Percentiles rank a stretch among this genome's conserved stretches.
Conservation (phyloP, 441 rosid species). For the Croton laevigatus region DNA sequence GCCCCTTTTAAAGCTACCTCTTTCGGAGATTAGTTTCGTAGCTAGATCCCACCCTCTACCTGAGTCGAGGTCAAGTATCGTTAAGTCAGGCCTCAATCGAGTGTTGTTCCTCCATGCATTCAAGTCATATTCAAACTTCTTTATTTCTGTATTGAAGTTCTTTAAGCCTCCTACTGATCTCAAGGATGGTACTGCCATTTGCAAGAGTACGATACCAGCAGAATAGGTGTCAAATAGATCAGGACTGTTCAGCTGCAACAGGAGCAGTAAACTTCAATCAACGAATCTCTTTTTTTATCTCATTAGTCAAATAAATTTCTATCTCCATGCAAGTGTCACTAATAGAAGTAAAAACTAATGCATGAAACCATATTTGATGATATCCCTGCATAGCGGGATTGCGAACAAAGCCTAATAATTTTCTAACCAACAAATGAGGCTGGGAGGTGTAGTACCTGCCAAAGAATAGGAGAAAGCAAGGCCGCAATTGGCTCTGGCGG, state of each 20-base stretch:
- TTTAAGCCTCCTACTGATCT: conserved; percentile 67
- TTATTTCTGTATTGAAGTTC: conserved; percentile 82
- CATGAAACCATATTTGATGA: no score
- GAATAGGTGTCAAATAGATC: conserved; percentile 93
- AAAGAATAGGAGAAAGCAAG: conserved; percentile 77
- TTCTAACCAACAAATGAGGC: background rate
- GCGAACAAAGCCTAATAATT: background rate
- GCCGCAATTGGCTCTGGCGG: conserved; percentile 97
- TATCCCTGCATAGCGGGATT: no score
- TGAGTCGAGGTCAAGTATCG: conserved; percentile 78
- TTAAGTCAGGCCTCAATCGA: conserved; percentile 72
- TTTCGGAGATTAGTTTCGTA: conserved; percentile 71
- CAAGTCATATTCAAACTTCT: conserved; percentile 54
- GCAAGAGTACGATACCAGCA: conserved; percentile 84
- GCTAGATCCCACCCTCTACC: conserved; percentile 98
- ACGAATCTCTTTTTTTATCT: background rate
- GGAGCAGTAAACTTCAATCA: conserved; percentile 10
- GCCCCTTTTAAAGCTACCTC: conserved; percentile 74
- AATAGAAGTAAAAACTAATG: background rate
- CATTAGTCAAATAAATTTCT: background rate
- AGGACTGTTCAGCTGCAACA: conserved; percentile 84
- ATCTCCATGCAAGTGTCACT: background rate
- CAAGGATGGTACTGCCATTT: conserved; percentile 84
- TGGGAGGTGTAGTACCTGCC: conserved; percentile 59
- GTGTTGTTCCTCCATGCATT: conserved; percentile 71